Evolutionary conservation across 768 basidiomycete genomes (phyloP).

Genomic region (Boletus reticulatus): DNA sequence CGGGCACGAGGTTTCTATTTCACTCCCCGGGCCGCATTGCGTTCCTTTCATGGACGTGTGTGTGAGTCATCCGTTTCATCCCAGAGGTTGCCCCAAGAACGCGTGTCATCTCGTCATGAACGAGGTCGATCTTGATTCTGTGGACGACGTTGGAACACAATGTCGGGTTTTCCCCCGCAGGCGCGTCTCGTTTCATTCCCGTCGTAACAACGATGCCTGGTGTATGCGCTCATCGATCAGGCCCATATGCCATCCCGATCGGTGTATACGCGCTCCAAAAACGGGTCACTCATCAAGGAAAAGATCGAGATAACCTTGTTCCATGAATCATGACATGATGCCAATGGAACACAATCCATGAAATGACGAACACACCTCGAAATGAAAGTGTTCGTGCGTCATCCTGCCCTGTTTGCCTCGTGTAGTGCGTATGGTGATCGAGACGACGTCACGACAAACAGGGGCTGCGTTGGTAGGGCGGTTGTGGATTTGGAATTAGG

Average conservation of each 20-base stretch:
- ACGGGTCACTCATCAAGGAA: too few species aligned
- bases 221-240: constrained; percentile 22
- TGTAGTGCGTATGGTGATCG: constrained; percentile 1
- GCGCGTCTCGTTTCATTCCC: constrained; percentile 11
- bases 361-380: too few species aligned
- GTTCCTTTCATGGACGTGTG: constrained; percentile 2
- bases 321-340: too few species aligned
- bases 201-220: neutral
- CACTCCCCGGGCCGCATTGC: constrained; percentile 17
- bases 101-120: too few species aligned
- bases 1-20: constrained; percentile 21
- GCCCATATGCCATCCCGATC: constrained; percentile 10
- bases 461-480: neutral
- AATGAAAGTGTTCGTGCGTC: too few species aligned
- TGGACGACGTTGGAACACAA: too few species aligned
- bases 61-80: too few species aligned
- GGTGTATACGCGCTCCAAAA: neutral
- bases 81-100: too few species aligned
- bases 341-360: too few species aligned
- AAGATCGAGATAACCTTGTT: too few species aligned
- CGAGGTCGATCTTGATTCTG: too few species aligned
- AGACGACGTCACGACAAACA: neutral
- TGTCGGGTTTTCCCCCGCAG: constrained; percentile 9
- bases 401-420: neutral
- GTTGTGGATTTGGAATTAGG: too few species aligned